Percentiles rank a stretch among this genome's conserved stretches.
Evolutionary conservation across 148 eudicot species (phyloP).

Genomic region (Gaultheria prostrata): DNA sequence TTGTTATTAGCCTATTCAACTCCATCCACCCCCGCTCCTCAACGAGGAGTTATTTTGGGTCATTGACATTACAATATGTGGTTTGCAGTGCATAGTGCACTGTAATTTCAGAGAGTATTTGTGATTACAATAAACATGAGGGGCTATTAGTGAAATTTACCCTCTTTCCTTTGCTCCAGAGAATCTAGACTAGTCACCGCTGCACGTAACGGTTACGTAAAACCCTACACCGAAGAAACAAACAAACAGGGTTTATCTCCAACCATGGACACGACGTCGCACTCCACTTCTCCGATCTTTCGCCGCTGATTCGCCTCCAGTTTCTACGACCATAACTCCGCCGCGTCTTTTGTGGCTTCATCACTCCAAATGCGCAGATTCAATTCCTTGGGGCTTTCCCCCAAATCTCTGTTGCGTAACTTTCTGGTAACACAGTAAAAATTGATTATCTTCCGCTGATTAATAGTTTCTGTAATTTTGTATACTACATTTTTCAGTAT

Average conservation of each 20-base stretch:
- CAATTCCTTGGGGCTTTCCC: slow-evolving; percentile 21
- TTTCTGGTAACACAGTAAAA: slow-evolving; percentile 15
- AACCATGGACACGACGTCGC: neutral
- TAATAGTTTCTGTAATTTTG: neutral
- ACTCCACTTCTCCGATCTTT: neutral
- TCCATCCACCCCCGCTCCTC: no score
- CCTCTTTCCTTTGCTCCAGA: no score
- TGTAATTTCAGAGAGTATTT: no score
- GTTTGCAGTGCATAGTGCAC: no score
- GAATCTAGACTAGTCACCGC: neutral
- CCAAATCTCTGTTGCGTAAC: slow-evolving; percentile 31
- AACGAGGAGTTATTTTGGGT: no score
- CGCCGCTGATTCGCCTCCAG: neutral
- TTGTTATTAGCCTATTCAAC: no score
- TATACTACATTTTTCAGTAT: slow-evolving; percentile 10
- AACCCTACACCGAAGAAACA: neutral
- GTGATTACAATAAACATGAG: no score
- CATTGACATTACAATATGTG: no score
- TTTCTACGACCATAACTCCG: neutral
- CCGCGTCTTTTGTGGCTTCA: neutral
- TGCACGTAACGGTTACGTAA: slow-evolving; percentile 15
- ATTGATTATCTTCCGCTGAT: neutral
- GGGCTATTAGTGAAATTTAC: no score
- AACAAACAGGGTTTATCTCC: neutral
- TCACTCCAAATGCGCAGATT: slow-evolving; percentile 31